Base-by-base conservation (phyloP, 352 stramenopile species). In the Phytopythium chamaehyphon region DNA sequence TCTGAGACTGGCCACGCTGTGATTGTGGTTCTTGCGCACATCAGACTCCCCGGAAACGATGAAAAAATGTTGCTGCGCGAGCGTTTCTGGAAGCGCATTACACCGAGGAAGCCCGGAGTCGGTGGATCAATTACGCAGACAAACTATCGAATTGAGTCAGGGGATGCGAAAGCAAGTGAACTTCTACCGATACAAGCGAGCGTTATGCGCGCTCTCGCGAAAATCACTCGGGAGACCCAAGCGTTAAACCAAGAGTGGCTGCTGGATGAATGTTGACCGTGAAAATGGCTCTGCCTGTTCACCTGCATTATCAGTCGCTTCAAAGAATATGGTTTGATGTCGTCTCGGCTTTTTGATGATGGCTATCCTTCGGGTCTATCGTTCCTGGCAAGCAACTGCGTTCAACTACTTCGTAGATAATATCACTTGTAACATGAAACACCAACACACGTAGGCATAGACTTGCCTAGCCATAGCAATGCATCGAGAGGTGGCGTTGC, bases 241-340 rank as follows among this genome's bases (percentile, higher is more conserved):
- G 33, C 43, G 22, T 37, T 49, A n/a, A 21, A 38, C 15, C 43
- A 49, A 23, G 36, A 49, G 23, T 49, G 43, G 43, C 24, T 49
- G 43, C 43, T 49, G 0, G 43, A 49, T 9, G 28, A 33, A n/a
- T n/a, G 28, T 33, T 10, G 9, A 33, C 28, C 28, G 28, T n/a
- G n/a, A n/a, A n/a, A n/a, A n/a, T n/a, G n/a, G n/a, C n/a, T n/a
- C n/a, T n/a, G n/a, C n/a, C n/a, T n/a, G n/a, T n/a, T n/a, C n/a
- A n/a, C n/a, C n/a, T n/a, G n/a, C n/a, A n/a, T n/a, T n/a, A n/a
- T n/a, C n/a, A n/a, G n/a, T n/a, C n/a, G n/a, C n/a, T n/a, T n/a
- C n/a, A n/a, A n/a, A n/a, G n/a, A n/a, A n/a, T n/a, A n/a, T n/a
- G n/a, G n/a, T n/a, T n/a, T n/a, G n/a, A n/a, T n/a, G n/a, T n/a